Conservation (phyloP, 805 yeast species). For the Kazachstania africana region DNA sequence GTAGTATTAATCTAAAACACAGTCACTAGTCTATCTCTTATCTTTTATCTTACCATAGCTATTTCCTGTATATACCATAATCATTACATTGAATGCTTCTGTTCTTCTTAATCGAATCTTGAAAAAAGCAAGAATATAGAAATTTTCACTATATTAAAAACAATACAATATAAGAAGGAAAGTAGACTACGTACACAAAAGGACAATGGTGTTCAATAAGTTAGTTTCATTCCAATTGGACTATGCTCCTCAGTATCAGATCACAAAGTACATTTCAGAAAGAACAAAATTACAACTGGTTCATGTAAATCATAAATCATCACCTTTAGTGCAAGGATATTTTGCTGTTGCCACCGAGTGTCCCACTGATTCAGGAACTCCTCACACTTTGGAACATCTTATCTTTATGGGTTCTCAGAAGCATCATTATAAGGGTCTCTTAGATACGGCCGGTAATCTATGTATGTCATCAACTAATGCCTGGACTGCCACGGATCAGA, state of each 20-base stretch:
- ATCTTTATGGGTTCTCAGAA: slow-evolving; percentile 87
- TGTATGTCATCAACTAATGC: slow-evolving; percentile 86
- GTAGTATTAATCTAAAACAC: too few species aligned
- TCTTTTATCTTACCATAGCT: too few species aligned
- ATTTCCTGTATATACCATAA: too few species aligned
- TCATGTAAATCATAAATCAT: slow-evolving; percentile 55
- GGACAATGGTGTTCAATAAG: slow-evolving; percentile 28
- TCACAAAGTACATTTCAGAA: slow-evolving; percentile 66
- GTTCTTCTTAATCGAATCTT: too few species aligned
- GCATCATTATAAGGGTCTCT: slow-evolving; percentile 82
- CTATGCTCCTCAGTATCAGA: slow-evolving; percentile 54
- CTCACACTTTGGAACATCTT: slow-evolving; percentile 91
- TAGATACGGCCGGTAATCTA: slow-evolving; percentile 77
- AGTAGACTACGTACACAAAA: not conserved
- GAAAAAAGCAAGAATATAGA: too few species aligned
- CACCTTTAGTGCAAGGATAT: slow-evolving; percentile 87
- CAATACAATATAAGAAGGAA: not conserved
- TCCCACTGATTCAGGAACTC: slow-evolving; percentile 76
- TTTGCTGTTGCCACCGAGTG: slow-evolving; percentile 95
- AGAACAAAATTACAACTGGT: slow-evolving; percentile 78
- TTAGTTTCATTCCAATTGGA: slow-evolving; percentile 48
- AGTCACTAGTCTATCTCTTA: too few species aligned
- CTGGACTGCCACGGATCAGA: slow-evolving; percentile 93
- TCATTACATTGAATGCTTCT: too few species aligned
- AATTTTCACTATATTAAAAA: too few species aligned